A percentile compares a stretch with the other conserved stretches of the same genome.
These are phyloP conservation scores for Pulicaria dysenterica DNA, from an alignment of 129 eudicot genomes.

Conservation along the genomic window DNA sequence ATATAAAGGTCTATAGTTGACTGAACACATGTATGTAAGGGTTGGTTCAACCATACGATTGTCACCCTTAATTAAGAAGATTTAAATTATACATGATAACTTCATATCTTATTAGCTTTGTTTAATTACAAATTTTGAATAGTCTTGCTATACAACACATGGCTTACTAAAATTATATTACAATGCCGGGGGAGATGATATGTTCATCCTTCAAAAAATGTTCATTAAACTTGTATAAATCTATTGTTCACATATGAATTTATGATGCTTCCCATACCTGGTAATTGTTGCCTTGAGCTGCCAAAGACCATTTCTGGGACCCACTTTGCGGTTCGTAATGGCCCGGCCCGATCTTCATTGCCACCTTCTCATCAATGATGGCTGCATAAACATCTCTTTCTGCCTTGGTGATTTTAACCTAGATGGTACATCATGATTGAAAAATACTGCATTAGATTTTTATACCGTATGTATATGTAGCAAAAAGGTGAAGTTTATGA, in stretches of 20 bases:
- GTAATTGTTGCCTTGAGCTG: constrained; percentile 72
- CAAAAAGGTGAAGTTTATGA: background rate
- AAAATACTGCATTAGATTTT: background rate
- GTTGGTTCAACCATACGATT: no score
- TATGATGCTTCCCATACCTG: constrained; percentile 88
- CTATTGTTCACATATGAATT: background rate
- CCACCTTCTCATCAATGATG: constrained; percentile 76
- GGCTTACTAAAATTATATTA: background rate
- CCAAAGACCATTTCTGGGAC: constrained; percentile 64
- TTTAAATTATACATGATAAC: no score
- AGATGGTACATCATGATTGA: constrained; percentile 18
- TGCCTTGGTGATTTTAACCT: constrained; percentile 71
- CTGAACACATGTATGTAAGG: no score
- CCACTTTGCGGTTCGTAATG: constrained; percentile 78
- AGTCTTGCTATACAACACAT: constrained; percentile 25
- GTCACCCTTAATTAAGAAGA: no score
- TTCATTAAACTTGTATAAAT: background rate
- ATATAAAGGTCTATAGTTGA: no score
- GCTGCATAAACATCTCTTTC: constrained; percentile 97
- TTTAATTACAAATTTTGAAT: no score
- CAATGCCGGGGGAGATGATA: background rate
- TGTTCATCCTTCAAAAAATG: constrained; percentile 16
- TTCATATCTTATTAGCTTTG: no score
- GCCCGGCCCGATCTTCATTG: constrained; percentile 94
- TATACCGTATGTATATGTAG: background rate